Evolutionary conservation across 2,329 filamentous ascomycete genomes (phyloP).

Genomic region (Paracoccidioides brasiliensis): DNA sequence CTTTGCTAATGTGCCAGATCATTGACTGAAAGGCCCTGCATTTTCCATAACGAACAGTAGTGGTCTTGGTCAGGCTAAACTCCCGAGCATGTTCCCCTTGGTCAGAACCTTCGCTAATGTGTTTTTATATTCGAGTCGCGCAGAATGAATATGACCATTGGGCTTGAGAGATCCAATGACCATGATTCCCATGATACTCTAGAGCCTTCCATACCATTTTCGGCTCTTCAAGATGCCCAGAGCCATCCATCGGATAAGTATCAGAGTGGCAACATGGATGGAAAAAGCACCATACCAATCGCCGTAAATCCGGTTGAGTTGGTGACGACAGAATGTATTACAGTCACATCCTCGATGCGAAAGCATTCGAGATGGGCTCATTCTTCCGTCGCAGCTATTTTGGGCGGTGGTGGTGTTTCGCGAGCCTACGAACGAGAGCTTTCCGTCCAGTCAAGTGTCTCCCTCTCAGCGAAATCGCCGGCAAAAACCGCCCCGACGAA

Average conservation of each 20-base stretch:
- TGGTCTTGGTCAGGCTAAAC: background rate
- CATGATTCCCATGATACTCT: background rate
- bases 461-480: slow-evolving; percentile 9
- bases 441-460: slow-evolving; percentile 23
- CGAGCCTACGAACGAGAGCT: slow-evolving; percentile 33
- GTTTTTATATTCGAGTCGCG: background rate
- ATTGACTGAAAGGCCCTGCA: slow-evolving; percentile 10
- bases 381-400: slow-evolving; percentile 87
- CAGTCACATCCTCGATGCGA: slow-evolving; percentile 93
- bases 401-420: slow-evolving; percentile 53
- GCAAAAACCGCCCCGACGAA: slow-evolving; percentile 13
- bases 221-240: background rate
- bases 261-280: background rate
- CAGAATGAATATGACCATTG: slow-evolving; percentile 4
- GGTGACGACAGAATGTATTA: slow-evolving; percentile 97
- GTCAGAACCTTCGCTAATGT: background rate
- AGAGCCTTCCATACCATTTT: background rate
- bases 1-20: slow-evolving; percentile 13
- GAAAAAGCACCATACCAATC: slow-evolving; percentile 33
- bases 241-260: background rate
- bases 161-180: background rate
- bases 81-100: background rate
- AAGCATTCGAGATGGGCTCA: slow-evolving; percentile 95
- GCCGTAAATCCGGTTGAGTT: slow-evolving; percentile 83
- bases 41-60: background rate